These are phyloP conservation scores for Dalechampia spathulata DNA, from an alignment of 441 rosid species.

Conservation along the genomic window DNA sequence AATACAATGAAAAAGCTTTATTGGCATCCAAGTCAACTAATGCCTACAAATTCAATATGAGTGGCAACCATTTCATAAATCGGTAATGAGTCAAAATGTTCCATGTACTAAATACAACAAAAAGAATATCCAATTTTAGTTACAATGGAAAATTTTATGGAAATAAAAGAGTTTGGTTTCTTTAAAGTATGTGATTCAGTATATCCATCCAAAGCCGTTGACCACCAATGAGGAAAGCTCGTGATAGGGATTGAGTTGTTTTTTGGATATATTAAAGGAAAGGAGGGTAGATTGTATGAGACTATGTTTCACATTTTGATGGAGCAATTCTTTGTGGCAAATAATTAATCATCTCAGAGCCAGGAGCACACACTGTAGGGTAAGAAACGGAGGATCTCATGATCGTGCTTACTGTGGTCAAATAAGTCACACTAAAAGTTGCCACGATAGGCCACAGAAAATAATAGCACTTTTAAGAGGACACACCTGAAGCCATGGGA, in stretches of 20 bases:
- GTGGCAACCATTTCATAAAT: background rate
- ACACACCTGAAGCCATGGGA: conserved; percentile 74
- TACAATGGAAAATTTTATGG: no score
- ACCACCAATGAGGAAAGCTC: no score
- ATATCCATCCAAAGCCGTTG: no score
- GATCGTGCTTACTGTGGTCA: background rate
- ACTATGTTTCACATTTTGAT: no score
- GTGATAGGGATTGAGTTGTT: no score
- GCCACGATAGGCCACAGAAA: conserved; percentile 7
- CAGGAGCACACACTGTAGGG: background rate
- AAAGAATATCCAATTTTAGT: no score
- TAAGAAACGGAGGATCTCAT: background rate
- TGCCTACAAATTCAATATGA: conserved; percentile 2
- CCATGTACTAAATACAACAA: conserved; percentile 3
- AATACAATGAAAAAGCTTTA: background rate
- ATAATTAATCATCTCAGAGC: background rate
- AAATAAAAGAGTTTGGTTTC: no score
- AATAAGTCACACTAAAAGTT: conserved; percentile 13
- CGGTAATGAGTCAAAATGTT: background rate
- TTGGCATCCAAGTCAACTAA: background rate
- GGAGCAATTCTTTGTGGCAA: conserved; percentile 1
- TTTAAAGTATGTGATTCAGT: no score
- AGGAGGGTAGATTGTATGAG: no score
- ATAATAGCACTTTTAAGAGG: conserved; percentile 11
- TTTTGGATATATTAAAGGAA: no score